These are phyloP conservation scores for Penicillium freii DNA, from an alignment of 2,329 filamentous ascomycete species.

Conservation along the genomic window DNA sequence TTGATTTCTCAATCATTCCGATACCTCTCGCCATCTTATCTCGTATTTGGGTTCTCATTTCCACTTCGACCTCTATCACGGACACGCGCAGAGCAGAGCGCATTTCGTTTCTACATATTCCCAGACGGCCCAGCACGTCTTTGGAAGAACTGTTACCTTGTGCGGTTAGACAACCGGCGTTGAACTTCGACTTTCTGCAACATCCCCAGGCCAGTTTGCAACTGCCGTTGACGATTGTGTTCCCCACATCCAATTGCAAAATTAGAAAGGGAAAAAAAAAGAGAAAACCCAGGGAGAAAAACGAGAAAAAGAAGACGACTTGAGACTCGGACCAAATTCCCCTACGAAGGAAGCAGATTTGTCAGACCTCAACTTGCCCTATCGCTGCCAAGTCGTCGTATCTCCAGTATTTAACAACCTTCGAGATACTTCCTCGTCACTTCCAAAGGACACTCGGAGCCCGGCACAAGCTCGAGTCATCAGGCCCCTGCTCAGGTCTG, in stretches of 20 bases:
- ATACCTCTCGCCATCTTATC: not conserved
- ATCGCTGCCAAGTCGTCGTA: not conserved
- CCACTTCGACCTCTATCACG: not conserved
- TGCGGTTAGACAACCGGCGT: constrained; percentile 9
- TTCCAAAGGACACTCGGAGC: constrained; percentile 1
- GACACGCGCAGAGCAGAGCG: constrained; percentile 5
- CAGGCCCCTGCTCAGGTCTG: constrained; percentile 21
- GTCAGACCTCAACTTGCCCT: not conserved
- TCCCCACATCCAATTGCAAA: constrained; percentile 19
- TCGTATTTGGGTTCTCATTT: not conserved
- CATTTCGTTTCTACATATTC: not conserved
- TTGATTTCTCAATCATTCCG: not conserved
- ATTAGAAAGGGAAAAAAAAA: constrained; percentile 4
- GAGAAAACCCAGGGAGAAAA: not conserved
- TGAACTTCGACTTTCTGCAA: constrained; percentile 18
- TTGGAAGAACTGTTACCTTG: constrained; percentile 22
- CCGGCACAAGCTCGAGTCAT: constrained; percentile 17
- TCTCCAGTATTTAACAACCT: not conserved
- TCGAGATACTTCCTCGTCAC: not conserved
- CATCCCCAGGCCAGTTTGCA: constrained; percentile 27
- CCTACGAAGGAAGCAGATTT: not conserved
- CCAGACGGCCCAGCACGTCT: constrained; percentile 14
- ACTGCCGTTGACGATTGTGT: constrained; percentile 27
- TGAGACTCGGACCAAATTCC: constrained; percentile 2
- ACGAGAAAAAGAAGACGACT: constrained; percentile 5